Conservation (phyloP, 2,329 filamentous ascomycete genomes). For the Meredithiella fracta region DNA sequence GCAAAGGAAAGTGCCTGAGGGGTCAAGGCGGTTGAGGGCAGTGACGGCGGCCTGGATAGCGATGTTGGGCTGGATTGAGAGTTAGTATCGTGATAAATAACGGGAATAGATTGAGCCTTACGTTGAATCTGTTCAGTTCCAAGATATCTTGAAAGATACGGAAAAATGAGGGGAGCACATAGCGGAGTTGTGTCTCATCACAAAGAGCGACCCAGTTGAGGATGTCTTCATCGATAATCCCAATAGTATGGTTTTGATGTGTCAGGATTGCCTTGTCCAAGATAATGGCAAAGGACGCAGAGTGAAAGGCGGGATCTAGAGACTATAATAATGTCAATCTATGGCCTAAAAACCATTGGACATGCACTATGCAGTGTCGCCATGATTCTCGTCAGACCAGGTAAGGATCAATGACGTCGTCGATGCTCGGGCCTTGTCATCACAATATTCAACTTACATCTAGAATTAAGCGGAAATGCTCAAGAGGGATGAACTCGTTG, state of each 20-base stretch:
- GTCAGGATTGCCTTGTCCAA: slow-evolving; percentile 21
- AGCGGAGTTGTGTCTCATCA: slow-evolving; percentile 35
- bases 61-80: slow-evolving; percentile 26
- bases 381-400: neutral
- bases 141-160: slow-evolving; percentile 28
- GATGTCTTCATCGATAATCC: slow-evolving; percentile 21
- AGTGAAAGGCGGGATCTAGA: slow-evolving; percentile 32
- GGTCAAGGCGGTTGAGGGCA: slow-evolving; percentile 50
- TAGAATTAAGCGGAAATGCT: slow-evolving; percentile 4
- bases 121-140: slow-evolving; percentile 26
- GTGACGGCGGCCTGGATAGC: slow-evolving; percentile 29
- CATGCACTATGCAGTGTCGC: neutral
- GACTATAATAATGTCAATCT: slow-evolving; percentile 20
- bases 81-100: neutral
- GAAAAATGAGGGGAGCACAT: slow-evolving; percentile 29
- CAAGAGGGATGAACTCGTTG: neutral
- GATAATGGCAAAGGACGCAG: slow-evolving; percentile 34
- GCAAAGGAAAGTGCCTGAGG: slow-evolving; percentile 49
- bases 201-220: slow-evolving; percentile 32
- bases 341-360: neutral
- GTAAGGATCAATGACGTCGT: slow-evolving; percentile 4
- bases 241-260: neutral
- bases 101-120: slow-evolving; percentile 19
- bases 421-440: neutral
- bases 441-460: slow-evolving; percentile 5